phyloP scores from a whole-genome alignment of 1,284 basidiomycete genomes.

The Ustilago tritici region DNA sequence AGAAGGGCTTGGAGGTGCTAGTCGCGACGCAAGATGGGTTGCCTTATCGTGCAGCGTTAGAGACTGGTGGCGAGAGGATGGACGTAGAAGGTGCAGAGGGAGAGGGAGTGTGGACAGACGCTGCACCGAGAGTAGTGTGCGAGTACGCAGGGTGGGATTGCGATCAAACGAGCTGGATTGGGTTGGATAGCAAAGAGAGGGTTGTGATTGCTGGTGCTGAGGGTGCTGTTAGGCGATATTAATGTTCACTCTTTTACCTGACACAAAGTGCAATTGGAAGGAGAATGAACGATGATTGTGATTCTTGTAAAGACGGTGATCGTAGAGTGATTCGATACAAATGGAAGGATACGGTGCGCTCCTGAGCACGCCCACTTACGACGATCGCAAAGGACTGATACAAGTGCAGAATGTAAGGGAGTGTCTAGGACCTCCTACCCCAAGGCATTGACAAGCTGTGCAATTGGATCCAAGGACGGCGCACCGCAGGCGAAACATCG shows the following conservation, averaged over 20 bases:
- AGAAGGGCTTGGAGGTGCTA: constrained; percentile 17
- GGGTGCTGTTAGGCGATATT: constrained; percentile 41
- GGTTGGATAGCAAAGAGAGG: constrained; percentile 22
- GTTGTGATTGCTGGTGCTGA: constrained; percentile 52
- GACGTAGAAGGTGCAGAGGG: background rate
- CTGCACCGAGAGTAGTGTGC: constrained; percentile 18
- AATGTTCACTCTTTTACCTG: background rate
- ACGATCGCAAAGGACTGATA: background rate
- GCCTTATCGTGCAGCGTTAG: constrained; percentile 41
- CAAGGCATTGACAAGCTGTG: background rate
- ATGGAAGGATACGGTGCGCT: background rate
- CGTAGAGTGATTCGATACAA: background rate
- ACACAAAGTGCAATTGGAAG: background rate
- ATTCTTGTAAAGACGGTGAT: background rate
- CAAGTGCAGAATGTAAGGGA: background rate
- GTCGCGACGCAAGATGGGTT: constrained; percentile 59
- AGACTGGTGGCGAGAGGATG: background rate
- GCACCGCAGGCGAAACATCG: background rate
- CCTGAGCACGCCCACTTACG: background rate
- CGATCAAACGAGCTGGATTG: constrained; percentile 43
- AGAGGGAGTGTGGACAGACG: constrained; percentile 4
- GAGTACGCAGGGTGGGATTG: constrained; percentile 63
- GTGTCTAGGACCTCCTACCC: background rate
- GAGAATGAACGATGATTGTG: background rate
- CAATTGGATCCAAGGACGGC: background rate